Percentiles rank a stretch among this genome's conserved stretches.
These are phyloP conservation scores for Phaffia rhodozyma DNA, from an alignment of 1,284 basidiomycete genomes.

Conservation along the genomic window DNA sequence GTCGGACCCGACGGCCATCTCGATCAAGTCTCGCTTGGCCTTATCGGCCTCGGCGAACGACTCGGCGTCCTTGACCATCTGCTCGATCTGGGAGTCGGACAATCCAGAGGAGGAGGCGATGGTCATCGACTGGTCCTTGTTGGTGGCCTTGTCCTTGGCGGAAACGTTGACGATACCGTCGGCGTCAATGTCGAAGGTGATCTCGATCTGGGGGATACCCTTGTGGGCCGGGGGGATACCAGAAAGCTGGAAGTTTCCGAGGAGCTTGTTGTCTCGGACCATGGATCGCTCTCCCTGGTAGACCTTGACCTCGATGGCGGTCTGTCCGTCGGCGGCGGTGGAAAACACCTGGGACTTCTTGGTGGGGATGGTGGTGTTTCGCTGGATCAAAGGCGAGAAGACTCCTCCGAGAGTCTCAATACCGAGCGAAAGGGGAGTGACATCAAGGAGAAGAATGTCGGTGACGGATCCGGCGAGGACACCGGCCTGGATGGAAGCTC, in stretches of 20 bases:
- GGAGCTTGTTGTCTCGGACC: constrained; percentile 84
- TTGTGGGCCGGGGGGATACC: constrained; percentile 96
- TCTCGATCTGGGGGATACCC: constrained; percentile 96
- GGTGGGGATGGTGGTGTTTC: constrained; percentile 98
- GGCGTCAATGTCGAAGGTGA: constrained; percentile 49
- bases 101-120: constrained; percentile 96
- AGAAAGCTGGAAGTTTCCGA: constrained; percentile 97
- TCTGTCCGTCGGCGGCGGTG: constrained; percentile 87
- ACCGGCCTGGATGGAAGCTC: constrained; percentile 95
- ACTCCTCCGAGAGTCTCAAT: constrained; percentile 98
- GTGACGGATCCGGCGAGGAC: constrained; percentile 76
- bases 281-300: constrained; percentile 98
- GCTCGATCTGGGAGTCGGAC: constrained; percentile 91
- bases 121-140: constrained; percentile 94
- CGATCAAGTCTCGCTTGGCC: constrained; percentile 73
- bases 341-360: constrained; percentile 99
- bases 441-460: constrained; percentile 90
- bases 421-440: constrained; percentile 87
- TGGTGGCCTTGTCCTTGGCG: constrained; percentile 93
- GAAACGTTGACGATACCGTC: constrained; percentile 95
- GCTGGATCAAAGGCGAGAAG: constrained; percentile 78
- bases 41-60: constrained; percentile 86
- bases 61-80: constrained; percentile 92
- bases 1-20: constrained; percentile 95
- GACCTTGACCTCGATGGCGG: constrained; percentile 93